Conservation (phyloP, 371 early-diverging fungal genomes). For the Funneliformis caledonium region DNA sequence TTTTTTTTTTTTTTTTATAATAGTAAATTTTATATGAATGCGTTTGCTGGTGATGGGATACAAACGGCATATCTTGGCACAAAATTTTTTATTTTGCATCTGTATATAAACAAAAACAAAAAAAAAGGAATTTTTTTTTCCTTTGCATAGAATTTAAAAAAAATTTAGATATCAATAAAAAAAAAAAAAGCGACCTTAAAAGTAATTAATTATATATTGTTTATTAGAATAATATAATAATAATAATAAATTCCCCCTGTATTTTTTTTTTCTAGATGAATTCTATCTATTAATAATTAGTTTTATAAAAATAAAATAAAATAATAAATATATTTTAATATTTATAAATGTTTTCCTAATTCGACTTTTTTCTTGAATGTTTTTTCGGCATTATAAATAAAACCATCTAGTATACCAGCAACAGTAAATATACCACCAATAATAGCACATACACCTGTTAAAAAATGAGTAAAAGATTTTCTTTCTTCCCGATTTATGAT, state of each 20-base stretch:
- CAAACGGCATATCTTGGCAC: background rate
- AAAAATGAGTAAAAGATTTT: conserved; percentile 83
- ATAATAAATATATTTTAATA: background rate
- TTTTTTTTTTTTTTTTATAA: background rate
- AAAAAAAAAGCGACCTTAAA: background rate
- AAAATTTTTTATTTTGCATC: background rate
- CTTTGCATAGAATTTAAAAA: no score
- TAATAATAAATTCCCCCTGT: no score
- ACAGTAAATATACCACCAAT: conserved; percentile 96
- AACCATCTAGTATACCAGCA: conserved; percentile 88
- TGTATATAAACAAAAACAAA: background rate
- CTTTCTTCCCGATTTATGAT: conserved; percentile 85
- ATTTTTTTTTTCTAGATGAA: no score
- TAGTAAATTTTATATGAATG: background rate
- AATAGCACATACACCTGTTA: conserved; percentile 92
- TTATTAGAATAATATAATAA: no score
- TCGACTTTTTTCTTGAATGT: conserved; percentile 81
- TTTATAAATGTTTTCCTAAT: conserved; percentile 72
- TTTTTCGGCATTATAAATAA: conserved; percentile 87
- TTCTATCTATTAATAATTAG: background rate
- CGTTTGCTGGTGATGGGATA: no score
- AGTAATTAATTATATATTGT: no score
- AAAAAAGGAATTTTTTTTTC: no score
- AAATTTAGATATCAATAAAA: background rate
- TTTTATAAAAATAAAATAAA: background rate